phyloP scores from a whole-genome alignment of 140 eudicot species.

The Ambrosia hybrid region DNA sequence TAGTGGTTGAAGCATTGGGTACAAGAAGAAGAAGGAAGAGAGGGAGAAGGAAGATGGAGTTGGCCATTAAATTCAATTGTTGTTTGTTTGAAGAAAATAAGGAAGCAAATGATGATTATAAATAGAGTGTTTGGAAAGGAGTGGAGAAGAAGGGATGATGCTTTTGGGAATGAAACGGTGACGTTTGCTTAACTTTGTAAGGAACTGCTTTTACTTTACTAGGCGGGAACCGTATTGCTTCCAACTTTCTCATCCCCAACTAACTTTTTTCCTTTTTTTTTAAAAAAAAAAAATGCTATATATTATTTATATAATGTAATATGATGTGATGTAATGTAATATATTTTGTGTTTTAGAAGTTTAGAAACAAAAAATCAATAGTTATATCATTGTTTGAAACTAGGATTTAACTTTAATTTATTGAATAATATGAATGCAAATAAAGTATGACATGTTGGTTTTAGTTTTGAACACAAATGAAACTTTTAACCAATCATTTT shows the following conservation, averaged over 20 bases:
- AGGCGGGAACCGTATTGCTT: constrained; percentile 44
- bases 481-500: too few relatives aligned
- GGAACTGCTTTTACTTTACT: constrained; percentile 36
- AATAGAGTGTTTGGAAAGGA: background rate
- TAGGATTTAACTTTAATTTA: too few relatives aligned
- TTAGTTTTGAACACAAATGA: too few relatives aligned
- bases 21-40: constrained; percentile 26
- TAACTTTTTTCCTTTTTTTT: constrained; percentile 8
- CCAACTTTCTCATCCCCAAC: constrained; percentile 20
- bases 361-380: too few relatives aligned
- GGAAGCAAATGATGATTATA: constrained; percentile 12
- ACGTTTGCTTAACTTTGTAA: constrained; percentile 31
- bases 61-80: constrained; percentile 37
- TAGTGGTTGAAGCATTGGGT: constrained; percentile 23
- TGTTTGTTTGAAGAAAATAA: background rate
- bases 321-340: too few relatives aligned
- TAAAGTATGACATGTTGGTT: too few relatives aligned
- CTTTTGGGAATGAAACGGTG: constrained; percentile 34
- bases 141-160: constrained; percentile 4
- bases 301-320: background rate
- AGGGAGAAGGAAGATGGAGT: constrained; percentile 1
- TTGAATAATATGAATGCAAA: too few relatives aligned
- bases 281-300: too few relatives aligned
- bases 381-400: too few relatives aligned
- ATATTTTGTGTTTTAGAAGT: background rate